Percentiles rank a stretch among this genome's conserved stretches.
These are phyloP conservation scores for Limnanthes douglasii DNA, from an alignment of 345 rosid genomes.

Conservation along the genomic window DNA sequence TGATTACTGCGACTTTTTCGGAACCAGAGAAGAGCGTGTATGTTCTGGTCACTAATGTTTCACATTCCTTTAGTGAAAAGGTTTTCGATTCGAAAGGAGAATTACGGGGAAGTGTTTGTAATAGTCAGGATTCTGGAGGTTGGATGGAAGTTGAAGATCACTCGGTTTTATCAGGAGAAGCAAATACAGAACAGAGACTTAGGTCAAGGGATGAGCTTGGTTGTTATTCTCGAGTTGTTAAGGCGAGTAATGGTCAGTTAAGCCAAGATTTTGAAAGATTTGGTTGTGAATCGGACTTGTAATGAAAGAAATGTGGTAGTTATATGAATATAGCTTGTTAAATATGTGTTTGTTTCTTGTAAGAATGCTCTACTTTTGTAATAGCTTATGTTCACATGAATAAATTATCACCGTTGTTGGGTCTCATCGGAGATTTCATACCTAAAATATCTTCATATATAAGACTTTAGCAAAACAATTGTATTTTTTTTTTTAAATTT, in stretches of 20 bases:
- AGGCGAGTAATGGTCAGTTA: constrained; percentile 27
- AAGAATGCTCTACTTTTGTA: no score
- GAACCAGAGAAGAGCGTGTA: constrained; percentile 19
- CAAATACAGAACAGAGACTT: constrained; percentile 33
- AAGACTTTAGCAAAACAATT: no score
- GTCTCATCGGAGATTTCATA: no score
- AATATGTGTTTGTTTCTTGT: no score
- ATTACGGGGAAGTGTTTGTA: constrained; percentile 11
- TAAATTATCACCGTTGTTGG: no score
- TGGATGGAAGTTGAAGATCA: constrained; percentile 79
- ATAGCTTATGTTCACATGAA: no score
- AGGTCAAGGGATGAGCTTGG: constrained; percentile 21
- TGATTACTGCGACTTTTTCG: constrained; percentile 31
- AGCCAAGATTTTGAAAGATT: no score
- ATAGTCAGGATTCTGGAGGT: constrained; percentile 44
- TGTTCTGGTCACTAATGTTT: constrained; percentile 42
- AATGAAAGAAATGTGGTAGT: no score
- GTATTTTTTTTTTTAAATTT: no score
- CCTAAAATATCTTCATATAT: no score
- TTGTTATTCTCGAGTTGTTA: constrained; percentile 34
- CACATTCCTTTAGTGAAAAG: constrained; percentile 31
- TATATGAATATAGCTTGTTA: no score
- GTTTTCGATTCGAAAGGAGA: constrained; percentile 17
- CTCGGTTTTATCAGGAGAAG: constrained; percentile 38
- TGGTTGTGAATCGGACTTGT: no score